Percentiles rank a stretch among this genome's conserved stretches.
Conservation (phyloP, 2,329 filamentous ascomycete species). For the Metarhizium anisopliae region DNA sequence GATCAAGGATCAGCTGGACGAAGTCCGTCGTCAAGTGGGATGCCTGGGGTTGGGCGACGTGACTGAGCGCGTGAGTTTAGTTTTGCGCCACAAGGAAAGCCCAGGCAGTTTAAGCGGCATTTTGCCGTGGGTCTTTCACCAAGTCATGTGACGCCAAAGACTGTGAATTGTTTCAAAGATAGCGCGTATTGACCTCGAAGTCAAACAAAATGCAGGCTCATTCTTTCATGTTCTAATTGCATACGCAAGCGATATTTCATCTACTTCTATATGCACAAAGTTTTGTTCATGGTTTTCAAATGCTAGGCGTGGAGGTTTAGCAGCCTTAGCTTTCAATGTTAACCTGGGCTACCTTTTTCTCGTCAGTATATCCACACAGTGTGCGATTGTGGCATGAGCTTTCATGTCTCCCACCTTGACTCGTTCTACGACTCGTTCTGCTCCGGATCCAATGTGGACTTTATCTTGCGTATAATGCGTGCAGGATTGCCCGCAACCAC, state of each 20-base stretch:
- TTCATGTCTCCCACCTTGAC: background rate
- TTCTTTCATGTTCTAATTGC: too few species aligned
- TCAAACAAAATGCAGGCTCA: too few species aligned
- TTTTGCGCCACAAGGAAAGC: background rate
- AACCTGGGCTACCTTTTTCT: too few species aligned
- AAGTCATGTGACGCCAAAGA: constrained; percentile 6
- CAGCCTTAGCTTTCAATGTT: too few species aligned
- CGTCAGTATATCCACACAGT: too few species aligned
- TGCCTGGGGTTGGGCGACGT: background rate
- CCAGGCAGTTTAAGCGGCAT: constrained; percentile 6
- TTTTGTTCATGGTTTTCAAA: too few species aligned
- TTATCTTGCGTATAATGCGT: constrained; percentile 2
- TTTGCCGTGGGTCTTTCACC: background rate
- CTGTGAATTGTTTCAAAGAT: background rate
- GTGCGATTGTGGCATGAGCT: too few species aligned
- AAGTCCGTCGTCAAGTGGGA: background rate
- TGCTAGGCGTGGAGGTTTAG: too few species aligned
- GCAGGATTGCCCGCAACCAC: constrained; percentile 20
- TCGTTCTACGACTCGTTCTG: background rate
- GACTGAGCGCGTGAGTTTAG: background rate
- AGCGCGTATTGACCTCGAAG: too few species aligned
- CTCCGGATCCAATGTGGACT: constrained; percentile 1
- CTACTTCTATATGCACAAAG: too few species aligned
- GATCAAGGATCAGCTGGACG: background rate
- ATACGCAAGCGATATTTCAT: too few species aligned